These are phyloP conservation scores for Entomortierella parvispora DNA, from an alignment of 192 early-diverging fungal species.

Conservation along the genomic window DNA sequence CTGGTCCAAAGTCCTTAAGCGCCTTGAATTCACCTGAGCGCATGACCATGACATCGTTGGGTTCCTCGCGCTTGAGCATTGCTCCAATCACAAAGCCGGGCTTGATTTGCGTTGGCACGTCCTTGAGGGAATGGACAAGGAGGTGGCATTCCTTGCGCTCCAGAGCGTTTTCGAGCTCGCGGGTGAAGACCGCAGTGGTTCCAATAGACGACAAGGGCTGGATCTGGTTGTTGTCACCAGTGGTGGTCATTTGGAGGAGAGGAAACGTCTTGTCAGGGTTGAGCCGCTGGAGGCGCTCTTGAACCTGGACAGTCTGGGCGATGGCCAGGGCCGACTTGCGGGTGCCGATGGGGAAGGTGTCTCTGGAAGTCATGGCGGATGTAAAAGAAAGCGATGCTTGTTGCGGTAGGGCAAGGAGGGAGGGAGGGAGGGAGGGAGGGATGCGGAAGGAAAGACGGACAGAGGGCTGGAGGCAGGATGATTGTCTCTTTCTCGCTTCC, in stretches of 20 bases:
- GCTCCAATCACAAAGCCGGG: slow-evolving; percentile 85
- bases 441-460: not conserved
- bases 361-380: slow-evolving; percentile 24
- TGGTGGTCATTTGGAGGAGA: slow-evolving; percentile 72
- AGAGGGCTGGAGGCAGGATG: not conserved
- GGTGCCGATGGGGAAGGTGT: slow-evolving; percentile 69
- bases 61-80: slow-evolving; percentile 88
- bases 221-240: slow-evolving; percentile 85
- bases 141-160: slow-evolving; percentile 74
- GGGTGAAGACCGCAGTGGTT: slow-evolving; percentile 90
- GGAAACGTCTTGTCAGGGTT: slow-evolving; percentile 60
- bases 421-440: not conserved
- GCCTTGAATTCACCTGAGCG: slow-evolving; percentile 48
- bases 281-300: slow-evolving; percentile 57
- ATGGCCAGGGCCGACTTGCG: slow-evolving; percentile 92
- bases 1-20: slow-evolving; percentile 74
- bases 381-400: too few relatives aligned
- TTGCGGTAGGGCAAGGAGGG: not conserved
- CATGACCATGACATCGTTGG: slow-evolving; percentile 88
- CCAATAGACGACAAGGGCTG: slow-evolving; percentile 90
- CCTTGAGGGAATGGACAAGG: slow-evolving; percentile 95
- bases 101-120: slow-evolving; percentile 89
- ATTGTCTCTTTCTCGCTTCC: not conserved
- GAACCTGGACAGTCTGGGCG: slow-evolving; percentile 83
- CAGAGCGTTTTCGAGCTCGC: slow-evolving; percentile 88